Percentiles rank a stretch among this genome's conserved stretches.
Conservation (phyloP, 768 basidiomycete genomes). For the Termitomyces bulborhizus region DNA sequence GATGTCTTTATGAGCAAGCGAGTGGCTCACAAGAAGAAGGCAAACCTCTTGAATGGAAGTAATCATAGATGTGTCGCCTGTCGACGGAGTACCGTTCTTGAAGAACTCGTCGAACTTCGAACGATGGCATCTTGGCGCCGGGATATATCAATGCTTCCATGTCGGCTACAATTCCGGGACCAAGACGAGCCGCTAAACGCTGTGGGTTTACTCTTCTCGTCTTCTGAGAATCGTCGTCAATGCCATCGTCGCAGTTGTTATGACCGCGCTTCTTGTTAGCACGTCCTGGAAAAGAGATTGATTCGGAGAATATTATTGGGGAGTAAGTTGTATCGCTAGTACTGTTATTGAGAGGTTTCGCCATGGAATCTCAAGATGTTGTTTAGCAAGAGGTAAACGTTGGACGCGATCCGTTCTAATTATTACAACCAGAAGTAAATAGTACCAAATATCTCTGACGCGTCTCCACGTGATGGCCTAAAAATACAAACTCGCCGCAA, state of each 20-base stretch:
- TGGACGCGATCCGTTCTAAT: not conserved
- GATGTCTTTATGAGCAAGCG: constrained; percentile 23
- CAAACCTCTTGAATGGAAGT: constrained; percentile 58
- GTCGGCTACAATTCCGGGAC: constrained; percentile 61
- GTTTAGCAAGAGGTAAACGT: not conserved
- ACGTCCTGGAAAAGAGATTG: not conserved
- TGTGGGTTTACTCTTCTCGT: constrained; percentile 61
- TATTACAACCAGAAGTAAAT: constrained; percentile 8
- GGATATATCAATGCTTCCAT: constrained; percentile 66
- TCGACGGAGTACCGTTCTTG: constrained; percentile 68
- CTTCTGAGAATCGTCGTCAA: constrained; percentile 30
- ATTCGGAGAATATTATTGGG: constrained; percentile 11
- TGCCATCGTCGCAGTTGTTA: constrained; percentile 4
- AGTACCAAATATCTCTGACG: constrained; percentile 8
- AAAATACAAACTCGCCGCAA: constrained; percentile 85
- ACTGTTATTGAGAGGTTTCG: constrained; percentile 21
- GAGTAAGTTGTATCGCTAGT: constrained; percentile 9
- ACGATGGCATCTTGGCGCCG: constrained; percentile 75
- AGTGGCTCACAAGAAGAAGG: constrained; percentile 9
- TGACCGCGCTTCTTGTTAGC: constrained; percentile 7
- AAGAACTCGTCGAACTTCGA: constrained; percentile 61
- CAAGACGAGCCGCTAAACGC: constrained; percentile 59
- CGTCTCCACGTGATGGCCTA: constrained; percentile 26
- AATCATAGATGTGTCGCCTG: constrained; percentile 72
- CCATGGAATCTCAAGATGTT: constrained; percentile 18